These are phyloP conservation scores for Diutina mesorugosa DNA, from an alignment of 1,139 yeast genomes.

Conservation along the genomic window DNA sequence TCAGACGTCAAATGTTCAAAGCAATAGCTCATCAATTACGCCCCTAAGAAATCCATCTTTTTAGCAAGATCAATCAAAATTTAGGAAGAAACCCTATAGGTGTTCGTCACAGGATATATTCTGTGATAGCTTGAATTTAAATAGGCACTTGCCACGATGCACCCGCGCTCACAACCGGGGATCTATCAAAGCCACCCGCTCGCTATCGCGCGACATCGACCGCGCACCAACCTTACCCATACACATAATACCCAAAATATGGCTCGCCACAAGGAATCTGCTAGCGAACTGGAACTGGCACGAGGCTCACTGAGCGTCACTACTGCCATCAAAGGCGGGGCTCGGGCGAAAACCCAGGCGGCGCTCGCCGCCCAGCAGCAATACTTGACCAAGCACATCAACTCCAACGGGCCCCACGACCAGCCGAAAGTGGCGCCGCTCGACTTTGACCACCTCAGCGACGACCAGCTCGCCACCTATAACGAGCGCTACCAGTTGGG, in stretches of 20 bases:
- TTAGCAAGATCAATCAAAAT: too few relatives aligned
- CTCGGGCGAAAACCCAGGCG: constrained; percentile 1
- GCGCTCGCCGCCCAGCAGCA: constrained; percentile 36
- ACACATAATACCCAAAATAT: not conserved
- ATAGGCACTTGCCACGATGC: not conserved
- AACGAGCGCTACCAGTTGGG: constrained; percentile 34
- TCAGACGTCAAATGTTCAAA: too few relatives aligned
- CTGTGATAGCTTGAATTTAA: too few relatives aligned
- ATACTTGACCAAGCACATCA: constrained; percentile 42
- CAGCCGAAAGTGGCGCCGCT: constrained; percentile 34
- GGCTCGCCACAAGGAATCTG: constrained; percentile 2
- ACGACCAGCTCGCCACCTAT: constrained; percentile 44
- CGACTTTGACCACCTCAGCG: constrained; percentile 48
- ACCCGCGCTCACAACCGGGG: not conserved
- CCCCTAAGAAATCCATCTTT: too few relatives aligned
- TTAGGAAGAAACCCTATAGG: too few relatives aligned
- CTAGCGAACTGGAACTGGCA: not conserved
- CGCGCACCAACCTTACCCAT: not conserved
- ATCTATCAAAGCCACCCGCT: not conserved
- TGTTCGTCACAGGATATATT: too few relatives aligned
- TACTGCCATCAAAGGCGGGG: not conserved
- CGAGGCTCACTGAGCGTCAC: not conserved
- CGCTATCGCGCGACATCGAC: not conserved
- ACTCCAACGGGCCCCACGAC: constrained; percentile 54
- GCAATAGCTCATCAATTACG: too few relatives aligned